phyloP scores from a whole-genome alignment of 1,139 yeast species.

The Taphrina populina region DNA sequence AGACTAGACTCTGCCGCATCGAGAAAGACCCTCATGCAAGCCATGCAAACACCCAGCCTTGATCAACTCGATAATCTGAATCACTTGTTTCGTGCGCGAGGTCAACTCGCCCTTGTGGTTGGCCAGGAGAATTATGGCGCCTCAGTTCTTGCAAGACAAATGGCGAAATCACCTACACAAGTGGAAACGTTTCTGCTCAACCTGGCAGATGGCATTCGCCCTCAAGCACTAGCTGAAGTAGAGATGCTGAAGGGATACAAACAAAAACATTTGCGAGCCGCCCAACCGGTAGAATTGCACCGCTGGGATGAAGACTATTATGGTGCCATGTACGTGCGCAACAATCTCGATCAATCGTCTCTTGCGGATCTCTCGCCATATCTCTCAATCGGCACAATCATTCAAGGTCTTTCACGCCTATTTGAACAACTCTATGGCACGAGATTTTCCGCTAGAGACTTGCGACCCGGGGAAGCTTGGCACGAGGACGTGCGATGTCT shows the following conservation, averaged over 20 bases:
- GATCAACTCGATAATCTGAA: slow-evolving; percentile 63
- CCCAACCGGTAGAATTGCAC: slow-evolving; percentile 47
- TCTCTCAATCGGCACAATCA: slow-evolving; percentile 81
- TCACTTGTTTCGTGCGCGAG: slow-evolving; percentile 63
- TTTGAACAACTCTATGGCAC: slow-evolving; percentile 75
- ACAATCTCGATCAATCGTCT: slow-evolving; percentile 39
- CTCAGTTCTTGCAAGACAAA: slow-evolving; percentile 81
- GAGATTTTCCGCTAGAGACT: slow-evolving; percentile 63
- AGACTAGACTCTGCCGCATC: slow-evolving; percentile 58
- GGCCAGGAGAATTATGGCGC: slow-evolving; percentile 72
- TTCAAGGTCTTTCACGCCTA: slow-evolving; percentile 75
- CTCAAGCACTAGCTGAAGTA: slow-evolving; percentile 64
- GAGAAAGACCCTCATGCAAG: slow-evolving; percentile 71
- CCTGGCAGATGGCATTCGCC: slow-evolving; percentile 54
- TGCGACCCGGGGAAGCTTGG: slow-evolving; percentile 83
- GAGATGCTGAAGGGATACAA: slow-evolving; percentile 50
- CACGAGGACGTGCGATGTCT: slow-evolving; percentile 80
- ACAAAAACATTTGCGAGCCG: slow-evolving; percentile 43
- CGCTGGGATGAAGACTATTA: slow-evolving; percentile 94
- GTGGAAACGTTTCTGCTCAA: slow-evolving; percentile 68
- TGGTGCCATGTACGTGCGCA: slow-evolving; percentile 47
- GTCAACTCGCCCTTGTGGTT: slow-evolving; percentile 68
- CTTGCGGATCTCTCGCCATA: slow-evolving; percentile 46
- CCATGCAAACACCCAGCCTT: slow-evolving; percentile 56
- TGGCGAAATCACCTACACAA: slow-evolving; percentile 79